Evolutionary conservation across 2,329 filamentous ascomycete genomes (phyloP), one percentile per base, ranked within the genome.

Genomic region (Chrysoporthe austroafricana): DNA sequence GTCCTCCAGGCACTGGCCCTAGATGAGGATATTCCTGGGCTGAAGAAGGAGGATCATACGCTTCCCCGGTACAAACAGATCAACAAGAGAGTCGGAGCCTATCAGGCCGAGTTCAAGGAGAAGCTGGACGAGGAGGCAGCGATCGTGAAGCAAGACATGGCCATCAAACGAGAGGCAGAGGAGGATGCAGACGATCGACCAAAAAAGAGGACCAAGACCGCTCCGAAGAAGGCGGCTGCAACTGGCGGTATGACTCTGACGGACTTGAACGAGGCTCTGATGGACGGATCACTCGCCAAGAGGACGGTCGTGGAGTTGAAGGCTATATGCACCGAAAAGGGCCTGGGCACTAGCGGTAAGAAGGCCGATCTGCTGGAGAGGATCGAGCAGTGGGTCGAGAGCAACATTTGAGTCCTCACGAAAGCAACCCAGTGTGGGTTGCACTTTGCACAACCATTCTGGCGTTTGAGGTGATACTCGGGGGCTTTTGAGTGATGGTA

Each of bases 1-100:
- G 97, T 99, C 58, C 82, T 99, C 0, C 96, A 99, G 79, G 91
- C 92, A 7, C 85, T 97, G 67, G 96, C 96, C 0, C 84, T 99
- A 0, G 94, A 97, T 46, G 96, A 99, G 76, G 94, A 97, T 72
- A 81, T 97, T 1, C 94, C 94, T 0, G 90, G 91, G 26, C 86
- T 90, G 62, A 79, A 80, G 1, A 79, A 80, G 2, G 83, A 87
- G 16, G 96, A 99, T 75, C 90, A 91, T 71, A 98, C 96, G 0
- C 77, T 92, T 16, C 96, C 96, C 1, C 93, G 91, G 73, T 94
- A 90, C 78, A 90, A 87, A 72, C 93, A 96, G 72, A 98, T 99
- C 66, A 88, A 94, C 77, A 98, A 96, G 81, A 89, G 95, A 42
- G 91, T 92, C 1, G 94, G 94, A 0, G 86, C 88, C 2, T 92